Evolutionary conservation across 306 rosid genomes (phyloP), one percentile per base, ranked within the genome.

Genomic region (Geum urbanum): DNA sequence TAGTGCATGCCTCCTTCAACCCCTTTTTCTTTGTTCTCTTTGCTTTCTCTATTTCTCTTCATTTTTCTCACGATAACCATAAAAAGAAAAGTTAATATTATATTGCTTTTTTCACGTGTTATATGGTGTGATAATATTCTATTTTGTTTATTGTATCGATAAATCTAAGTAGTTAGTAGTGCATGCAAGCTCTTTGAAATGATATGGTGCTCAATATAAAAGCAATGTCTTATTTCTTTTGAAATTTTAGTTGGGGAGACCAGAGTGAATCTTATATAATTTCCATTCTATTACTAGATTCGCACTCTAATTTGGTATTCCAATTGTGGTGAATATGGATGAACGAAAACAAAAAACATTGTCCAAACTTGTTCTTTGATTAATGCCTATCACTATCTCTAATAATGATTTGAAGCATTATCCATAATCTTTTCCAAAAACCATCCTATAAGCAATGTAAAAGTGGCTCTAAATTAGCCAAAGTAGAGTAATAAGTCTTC

Each of bases 41-140:
- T 84, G 61, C 78, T 8, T 51, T 75, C 55, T 64, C 24, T 18
- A 5, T 35, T 41, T 43, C 44, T 24, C 12, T 58, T 59, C 52
- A 13, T 54, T 13, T 68, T 32, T 18, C 27, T 27, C n/a, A 0
- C 47, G 68, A 63, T 80, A 64, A 46, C 79, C 70, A 78, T 73
- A 50, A 64, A 69, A 74, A 72, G 58, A 66, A 77, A 87, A 82
- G 85, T 61, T 72, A 63, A 39, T 64, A 69, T 61, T 76, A 79
- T 64, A 69, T 61, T 76, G 79, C 95, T 87, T 84, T 86, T 76
- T 81, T 81, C 96, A 81, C 89, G 82, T 80, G 89, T 83, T 78
- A 80, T 61, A 79, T 67, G 69, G 61, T 72, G 47, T 24, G 27
- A 67, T 67, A 47, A 51, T 74, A 37, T 59, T 59, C 35, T 15